Conservation (phyloP, 305 asterid species). For the Solanum aculeatissimum region DNA sequence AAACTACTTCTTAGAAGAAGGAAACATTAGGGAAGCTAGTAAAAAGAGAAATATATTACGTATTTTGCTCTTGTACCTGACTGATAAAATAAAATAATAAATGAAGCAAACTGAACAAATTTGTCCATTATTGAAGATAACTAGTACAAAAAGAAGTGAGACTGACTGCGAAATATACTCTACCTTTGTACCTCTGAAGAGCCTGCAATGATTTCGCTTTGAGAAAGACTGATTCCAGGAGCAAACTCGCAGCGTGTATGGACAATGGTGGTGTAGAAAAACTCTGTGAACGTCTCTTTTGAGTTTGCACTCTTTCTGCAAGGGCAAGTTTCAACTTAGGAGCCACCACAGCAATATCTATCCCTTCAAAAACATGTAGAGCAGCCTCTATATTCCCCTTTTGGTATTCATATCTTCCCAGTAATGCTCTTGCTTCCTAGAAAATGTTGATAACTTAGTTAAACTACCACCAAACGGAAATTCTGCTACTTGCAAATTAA, state of each 20-base stretch:
- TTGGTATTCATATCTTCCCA: conserved; percentile 93
- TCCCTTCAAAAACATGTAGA: conserved; percentile 90
- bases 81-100: neutral
- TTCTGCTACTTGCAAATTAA: neutral
- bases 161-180: neutral
- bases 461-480: neutral
- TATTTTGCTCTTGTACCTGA: neutral
- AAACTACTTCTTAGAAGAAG: neutral
- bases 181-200: conserved; percentile 90
- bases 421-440: conserved; percentile 95
- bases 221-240: conserved; percentile 68
- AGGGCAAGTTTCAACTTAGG: conserved; percentile 74
- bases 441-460: conserved; percentile 2
- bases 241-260: conserved; percentile 73
- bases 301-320: conserved; percentile 41
- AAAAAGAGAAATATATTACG: neutral
- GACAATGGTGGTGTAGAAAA: conserved; percentile 60
- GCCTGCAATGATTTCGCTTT: conserved; percentile 80
- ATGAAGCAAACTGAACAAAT: neutral
- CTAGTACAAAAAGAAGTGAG: neutral
- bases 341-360: conserved; percentile 58
- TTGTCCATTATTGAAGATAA: neutral
- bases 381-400: conserved; percentile 91
- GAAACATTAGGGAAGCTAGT: neutral
- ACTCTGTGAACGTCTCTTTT: conserved; percentile 40